Conservation (phyloP, 495 filamentous ascomycete genomes). For the Aspergillus olivimuriae region DNA sequence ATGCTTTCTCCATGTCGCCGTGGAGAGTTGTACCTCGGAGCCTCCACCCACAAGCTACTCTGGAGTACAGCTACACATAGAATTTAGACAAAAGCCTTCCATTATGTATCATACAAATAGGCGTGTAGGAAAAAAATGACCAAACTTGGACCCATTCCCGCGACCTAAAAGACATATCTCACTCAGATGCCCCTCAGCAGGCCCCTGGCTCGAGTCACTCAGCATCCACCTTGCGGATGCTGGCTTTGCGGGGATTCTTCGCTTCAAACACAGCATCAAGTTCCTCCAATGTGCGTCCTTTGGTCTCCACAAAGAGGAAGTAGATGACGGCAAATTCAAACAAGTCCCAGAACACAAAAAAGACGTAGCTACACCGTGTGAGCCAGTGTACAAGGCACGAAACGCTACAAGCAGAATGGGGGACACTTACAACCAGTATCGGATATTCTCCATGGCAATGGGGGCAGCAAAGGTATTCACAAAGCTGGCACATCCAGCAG, state of each 20-base stretch:
- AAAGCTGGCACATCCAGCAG: conserved; percentile 6
- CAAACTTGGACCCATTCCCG: too few relatives aligned
- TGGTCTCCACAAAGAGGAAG: conserved; percentile 10
- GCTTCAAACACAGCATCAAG: conserved; percentile 7
- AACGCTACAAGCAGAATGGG: too few relatives aligned
- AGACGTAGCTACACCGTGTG: too few relatives aligned
- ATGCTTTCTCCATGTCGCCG: too few relatives aligned
- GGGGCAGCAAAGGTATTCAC: conserved; percentile 10
- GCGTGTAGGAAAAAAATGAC: too few relatives aligned
- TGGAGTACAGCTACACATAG: too few relatives aligned
- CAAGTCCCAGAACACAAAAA: conserved; percentile 9
- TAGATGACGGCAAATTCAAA: conserved; percentile 8
- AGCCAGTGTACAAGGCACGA: too few relatives aligned
- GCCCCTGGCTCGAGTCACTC: not conserved
- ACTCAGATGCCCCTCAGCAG: not conserved
- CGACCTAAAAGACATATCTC: not conserved
- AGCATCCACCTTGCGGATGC: not conserved
- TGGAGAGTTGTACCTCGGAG: too few relatives aligned
- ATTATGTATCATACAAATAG: too few relatives aligned
- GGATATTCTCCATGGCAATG: conserved; percentile 5
- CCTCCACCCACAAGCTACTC: too few relatives aligned
- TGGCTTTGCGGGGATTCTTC: conserved; percentile 7
- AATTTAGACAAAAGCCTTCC: too few relatives aligned
- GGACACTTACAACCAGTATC: conserved; percentile 12
- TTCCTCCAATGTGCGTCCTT: conserved; percentile 7